Base-by-base conservation (phyloP, 805 yeast species). In the Tetrapisispora fleetii region DNA sequence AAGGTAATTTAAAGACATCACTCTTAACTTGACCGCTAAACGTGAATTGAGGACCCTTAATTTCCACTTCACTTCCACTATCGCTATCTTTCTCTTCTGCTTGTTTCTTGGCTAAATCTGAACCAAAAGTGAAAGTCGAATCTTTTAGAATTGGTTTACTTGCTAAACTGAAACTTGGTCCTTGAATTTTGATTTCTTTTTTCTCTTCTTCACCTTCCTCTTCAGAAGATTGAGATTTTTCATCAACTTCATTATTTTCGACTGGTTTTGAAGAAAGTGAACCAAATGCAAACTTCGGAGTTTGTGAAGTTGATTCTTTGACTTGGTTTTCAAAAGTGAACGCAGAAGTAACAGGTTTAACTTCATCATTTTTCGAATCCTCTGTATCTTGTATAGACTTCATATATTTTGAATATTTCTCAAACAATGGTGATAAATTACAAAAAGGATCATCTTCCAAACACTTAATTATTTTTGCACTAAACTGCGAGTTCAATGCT, bases 171-270 rank as follows among this genome's bases (percentile, higher is more conserved):
- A 86, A 86, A 14, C 72, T 65, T 19, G 95, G 95, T 1, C 95
- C 95, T 63, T 85, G 78, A 28, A 83, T 75, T 59, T 80, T 82
- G 24, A 81, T 65, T 36, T 80, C 85, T 19, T 80, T 79, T 33
- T 80, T 85, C 2, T 57, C 57, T 35, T 40, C 54, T 27, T 55
- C 60, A 13, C 48, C 56, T 14, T 55, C 58, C 3, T n/a, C 38
- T 14, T 36, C 38, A 18, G 37, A 35, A 2, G 41, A 39, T 39
- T 22, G 3, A 14, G 32, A 22, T 2, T 39, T 39, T 24, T 39
- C 30, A 22, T 39, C 24, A 27, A n/a, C 24, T 8, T 32, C 30
- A 16, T 41, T 27, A 16, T 18, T 38, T 28, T 37, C 45, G 13
- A 16, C n/a, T 24, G 39, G 39, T 33, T 33, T 21, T 11, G 36